Percentiles rank a stretch among this genome's conserved stretches.
Conservation (phyloP, 495 filamentous ascomycete species). For the Hypoxylon crocopeplum region DNA sequence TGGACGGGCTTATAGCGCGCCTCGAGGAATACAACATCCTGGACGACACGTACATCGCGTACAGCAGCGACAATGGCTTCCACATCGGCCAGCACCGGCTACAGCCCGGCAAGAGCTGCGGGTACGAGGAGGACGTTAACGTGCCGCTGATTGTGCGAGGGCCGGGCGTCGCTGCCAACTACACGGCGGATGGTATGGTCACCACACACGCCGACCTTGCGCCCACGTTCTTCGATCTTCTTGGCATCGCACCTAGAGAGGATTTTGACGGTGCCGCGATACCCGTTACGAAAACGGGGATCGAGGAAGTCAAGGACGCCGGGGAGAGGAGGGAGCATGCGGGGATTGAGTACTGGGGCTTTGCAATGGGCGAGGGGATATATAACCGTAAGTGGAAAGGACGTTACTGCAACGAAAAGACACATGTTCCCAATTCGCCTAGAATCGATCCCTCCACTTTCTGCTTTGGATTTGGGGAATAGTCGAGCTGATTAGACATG, state of each 20-base stretch:
- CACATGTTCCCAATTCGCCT: too few species aligned
- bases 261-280: slow-evolving; percentile 65
- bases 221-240: slow-evolving; percentile 63
- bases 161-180: slow-evolving; percentile 55
- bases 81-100: slow-evolving; percentile 74
- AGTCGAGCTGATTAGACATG: neutral
- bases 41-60: slow-evolving; percentile 72
- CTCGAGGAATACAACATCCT: slow-evolving; percentile 58
- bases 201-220: slow-evolving; percentile 72
- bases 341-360: slow-evolving; percentile 68
- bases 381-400: slow-evolving; percentile 27
- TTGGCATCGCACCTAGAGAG: slow-evolving; percentile 50
- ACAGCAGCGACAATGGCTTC: slow-evolving; percentile 73
- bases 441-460: too few species aligned
- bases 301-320: slow-evolving; percentile 21
- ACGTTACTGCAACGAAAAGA: neutral
- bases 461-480: neutral
- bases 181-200: slow-evolving; percentile 52
- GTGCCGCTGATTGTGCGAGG: slow-evolving; percentile 67
- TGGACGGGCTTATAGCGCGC: slow-evolving; percentile 59
- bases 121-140: slow-evolving; percentile 72
- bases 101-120: slow-evolving; percentile 69
- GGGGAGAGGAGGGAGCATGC: slow-evolving; percentile 58
- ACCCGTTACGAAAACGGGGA: slow-evolving; percentile 43
- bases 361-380: slow-evolving; percentile 54